phyloP scores from a whole-genome alignment of 345 rosid species.

The Raphanus sativus region DNA sequence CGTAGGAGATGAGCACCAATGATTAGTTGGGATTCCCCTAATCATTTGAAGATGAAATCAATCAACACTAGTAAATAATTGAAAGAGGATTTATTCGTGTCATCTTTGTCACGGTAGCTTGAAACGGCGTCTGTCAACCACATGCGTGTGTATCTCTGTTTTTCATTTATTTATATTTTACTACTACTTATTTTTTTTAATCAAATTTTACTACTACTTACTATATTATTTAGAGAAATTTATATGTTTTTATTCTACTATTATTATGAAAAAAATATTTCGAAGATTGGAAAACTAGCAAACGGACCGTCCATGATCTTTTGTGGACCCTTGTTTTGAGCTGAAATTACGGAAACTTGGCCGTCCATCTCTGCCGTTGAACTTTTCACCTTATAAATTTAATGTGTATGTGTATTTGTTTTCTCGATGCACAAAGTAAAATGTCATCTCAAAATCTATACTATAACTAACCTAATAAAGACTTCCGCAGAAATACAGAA shows the following conservation, averaged over 20 bases:
- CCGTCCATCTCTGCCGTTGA: constrained; percentile 39
- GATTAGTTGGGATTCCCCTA: constrained; percentile 16
- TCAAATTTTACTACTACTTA: background rate
- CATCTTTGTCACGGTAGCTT: constrained; percentile 29
- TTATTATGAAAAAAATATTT: constrained; percentile 17
- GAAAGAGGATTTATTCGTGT: constrained; percentile 17
- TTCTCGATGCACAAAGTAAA: constrained; percentile 19
- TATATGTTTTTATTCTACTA: background rate
- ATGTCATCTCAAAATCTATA: constrained; percentile 8
- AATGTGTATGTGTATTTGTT: constrained; percentile 24
- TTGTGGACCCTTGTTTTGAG: constrained; percentile 39
- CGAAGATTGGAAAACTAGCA: constrained; percentile 10
- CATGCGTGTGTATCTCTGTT: constrained; percentile 31
- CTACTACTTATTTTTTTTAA: background rate
- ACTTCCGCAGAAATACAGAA: constrained; percentile 16
- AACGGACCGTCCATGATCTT: constrained; percentile 34
- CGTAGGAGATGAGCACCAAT: background rate
- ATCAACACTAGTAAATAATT: constrained; percentile 22
- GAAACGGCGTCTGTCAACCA: constrained; percentile 36
- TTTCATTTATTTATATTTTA: constrained; percentile 6
- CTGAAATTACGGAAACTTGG: constrained; percentile 41
- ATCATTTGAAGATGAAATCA: constrained; percentile 19
- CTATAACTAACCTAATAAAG: constrained; percentile 16
- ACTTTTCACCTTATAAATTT: constrained; percentile 29
- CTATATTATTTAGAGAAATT: background rate